These are phyloP conservation scores for Micromonas pusilla DNA, from an alignment of 139 green algal genomes.

Conservation along the genomic window DNA sequence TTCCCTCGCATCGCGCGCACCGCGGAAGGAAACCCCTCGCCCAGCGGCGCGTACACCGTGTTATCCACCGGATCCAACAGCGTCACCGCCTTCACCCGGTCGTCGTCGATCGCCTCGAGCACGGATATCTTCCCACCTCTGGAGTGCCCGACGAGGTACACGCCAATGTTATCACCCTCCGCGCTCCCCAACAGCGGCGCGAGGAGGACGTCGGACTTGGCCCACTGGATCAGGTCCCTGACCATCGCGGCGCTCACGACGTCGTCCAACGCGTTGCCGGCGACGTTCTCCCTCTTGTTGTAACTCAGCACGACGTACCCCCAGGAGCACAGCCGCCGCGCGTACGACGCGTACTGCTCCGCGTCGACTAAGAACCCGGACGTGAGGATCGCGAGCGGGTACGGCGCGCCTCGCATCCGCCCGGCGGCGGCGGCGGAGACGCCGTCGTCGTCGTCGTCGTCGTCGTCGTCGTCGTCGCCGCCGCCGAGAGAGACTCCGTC, in stretches of 20 bases:
- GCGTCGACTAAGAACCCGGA: slow-evolving; percentile 69
- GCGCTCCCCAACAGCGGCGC: slow-evolving; percentile 45
- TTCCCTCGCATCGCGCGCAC: background rate
- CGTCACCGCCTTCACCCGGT: slow-evolving; percentile 57
- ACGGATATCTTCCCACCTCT: slow-evolving; percentile 73
- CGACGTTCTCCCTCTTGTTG: slow-evolving; percentile 41
- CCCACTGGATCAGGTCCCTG: slow-evolving; percentile 54
- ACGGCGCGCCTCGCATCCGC: slow-evolving; percentile 42
- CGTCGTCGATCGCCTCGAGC: slow-evolving; percentile 58
- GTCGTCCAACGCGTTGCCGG: slow-evolving; percentile 62
- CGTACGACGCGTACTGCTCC: slow-evolving; percentile 60
- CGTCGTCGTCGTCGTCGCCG: background rate
- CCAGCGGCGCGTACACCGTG: slow-evolving; percentile 46
- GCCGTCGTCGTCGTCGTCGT: background rate
- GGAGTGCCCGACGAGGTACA: slow-evolving; percentile 45
- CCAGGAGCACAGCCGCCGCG: slow-evolving; percentile 57
- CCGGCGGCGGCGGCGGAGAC: background rate
- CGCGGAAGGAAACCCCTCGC: slow-evolving; percentile 27
- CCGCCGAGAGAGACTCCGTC: no score
- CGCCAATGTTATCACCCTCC: no score
- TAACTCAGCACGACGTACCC: slow-evolving; percentile 47
- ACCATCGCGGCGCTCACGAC: slow-evolving; percentile 54
- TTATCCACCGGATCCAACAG: slow-evolving; percentile 86
- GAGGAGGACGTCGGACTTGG: slow-evolving; percentile 46
- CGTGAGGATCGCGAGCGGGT: slow-evolving; percentile 76